phyloP scores from a whole-genome alignment of 345 rosid species.

The Camelina neglecta region DNA sequence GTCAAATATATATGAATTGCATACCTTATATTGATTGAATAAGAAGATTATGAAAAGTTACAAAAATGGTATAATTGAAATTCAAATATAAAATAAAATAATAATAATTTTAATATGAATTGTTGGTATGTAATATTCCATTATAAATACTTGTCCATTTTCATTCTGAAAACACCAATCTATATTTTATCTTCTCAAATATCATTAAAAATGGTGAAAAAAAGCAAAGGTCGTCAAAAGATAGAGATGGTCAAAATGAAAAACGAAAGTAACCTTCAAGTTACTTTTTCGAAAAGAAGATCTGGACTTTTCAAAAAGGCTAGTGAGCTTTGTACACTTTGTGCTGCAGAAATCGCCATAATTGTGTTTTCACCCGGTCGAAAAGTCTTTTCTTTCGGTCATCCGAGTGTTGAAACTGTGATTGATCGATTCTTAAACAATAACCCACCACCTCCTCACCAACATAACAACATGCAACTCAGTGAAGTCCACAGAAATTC shows the following conservation, averaged over 20 bases:
- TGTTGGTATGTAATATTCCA: not conserved
- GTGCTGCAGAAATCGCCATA: slow-evolving; percentile 30
- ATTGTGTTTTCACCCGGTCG: slow-evolving; percentile 32
- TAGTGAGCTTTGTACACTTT: slow-evolving; percentile 43
- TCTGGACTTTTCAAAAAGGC: slow-evolving; percentile 40
- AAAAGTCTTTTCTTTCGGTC: slow-evolving; percentile 67
- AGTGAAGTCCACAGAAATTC: slow-evolving; percentile 53
- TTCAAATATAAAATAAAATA: slow-evolving; percentile 24
- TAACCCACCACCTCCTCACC: slow-evolving; percentile 11
- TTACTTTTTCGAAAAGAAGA: slow-evolving; percentile 44
- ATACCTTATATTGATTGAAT: slow-evolving; percentile 37
- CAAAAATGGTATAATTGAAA: slow-evolving; percentile 12
- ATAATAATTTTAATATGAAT: not conserved
- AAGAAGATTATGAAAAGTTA: slow-evolving; percentile 5
- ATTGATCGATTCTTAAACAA: slow-evolving; percentile 45
- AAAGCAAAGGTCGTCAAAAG: slow-evolving; percentile 43
- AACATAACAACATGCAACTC: slow-evolving; percentile 21
- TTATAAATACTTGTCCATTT: slow-evolving; percentile 5
- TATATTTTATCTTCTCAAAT: not conserved
- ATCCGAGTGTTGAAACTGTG: slow-evolving; percentile 54
- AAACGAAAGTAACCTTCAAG: slow-evolving; percentile 39
- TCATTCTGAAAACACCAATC: not conserved
- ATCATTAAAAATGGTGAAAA: slow-evolving; percentile 39
- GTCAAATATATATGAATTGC: slow-evolving; percentile 26
- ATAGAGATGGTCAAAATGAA: slow-evolving; percentile 37